Percentiles rank a stretch among this genome's conserved stretches.
Evolutionary conservation across 176 grass and related monocot species (phyloP).

Genomic region (Musa beccarii): DNA sequence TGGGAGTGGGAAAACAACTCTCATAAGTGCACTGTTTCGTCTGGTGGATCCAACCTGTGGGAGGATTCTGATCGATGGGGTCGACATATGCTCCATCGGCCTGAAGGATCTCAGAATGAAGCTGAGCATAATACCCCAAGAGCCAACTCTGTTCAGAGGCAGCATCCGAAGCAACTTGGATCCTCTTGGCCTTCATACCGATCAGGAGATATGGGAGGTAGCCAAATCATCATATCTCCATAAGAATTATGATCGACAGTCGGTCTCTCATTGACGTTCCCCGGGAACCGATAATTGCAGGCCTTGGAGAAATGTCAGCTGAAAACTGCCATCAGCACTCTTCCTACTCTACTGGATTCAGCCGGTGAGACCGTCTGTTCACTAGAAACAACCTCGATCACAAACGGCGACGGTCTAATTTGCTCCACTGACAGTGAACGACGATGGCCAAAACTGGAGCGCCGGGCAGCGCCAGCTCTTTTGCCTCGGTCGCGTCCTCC

Average conservation of each 20-base stretch:
- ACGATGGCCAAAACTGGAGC: slow-evolving; percentile 90
- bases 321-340: slow-evolving; percentile 46
- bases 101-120: slow-evolving; percentile 94
- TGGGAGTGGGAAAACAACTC: slow-evolving; percentile 88
- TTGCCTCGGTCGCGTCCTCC: slow-evolving; percentile 81
- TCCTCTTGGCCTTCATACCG: slow-evolving; percentile 66
- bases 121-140: slow-evolving; percentile 92
- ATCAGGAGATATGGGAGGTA: slow-evolving; percentile 96
- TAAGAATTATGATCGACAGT: neutral
- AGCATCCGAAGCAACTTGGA: slow-evolving; percentile 80
- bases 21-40: slow-evolving; percentile 78
- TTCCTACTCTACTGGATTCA: slow-evolving; percentile 78
- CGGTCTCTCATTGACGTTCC: neutral
- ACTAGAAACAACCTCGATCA: neutral
- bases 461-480: slow-evolving; percentile 86
- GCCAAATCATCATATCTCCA: slow-evolving; percentile 2
- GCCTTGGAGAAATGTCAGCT: slow-evolving; percentile 83
- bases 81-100: slow-evolving; percentile 76
- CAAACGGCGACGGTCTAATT: neutral
- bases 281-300: slow-evolving; percentile 29
- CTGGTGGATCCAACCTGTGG: slow-evolving; percentile 65
- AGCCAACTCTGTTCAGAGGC: slow-evolving; percentile 92
- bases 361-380: slow-evolving; percentile 24
- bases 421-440: slow-evolving; percentile 44
- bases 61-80: slow-evolving; percentile 71